Percentiles rank a stretch among this genome's conserved stretches.
These are phyloP conservation scores for Quercus aquifolioides DNA, from an alignment of 306 rosid genomes.

Conservation along the genomic window DNA sequence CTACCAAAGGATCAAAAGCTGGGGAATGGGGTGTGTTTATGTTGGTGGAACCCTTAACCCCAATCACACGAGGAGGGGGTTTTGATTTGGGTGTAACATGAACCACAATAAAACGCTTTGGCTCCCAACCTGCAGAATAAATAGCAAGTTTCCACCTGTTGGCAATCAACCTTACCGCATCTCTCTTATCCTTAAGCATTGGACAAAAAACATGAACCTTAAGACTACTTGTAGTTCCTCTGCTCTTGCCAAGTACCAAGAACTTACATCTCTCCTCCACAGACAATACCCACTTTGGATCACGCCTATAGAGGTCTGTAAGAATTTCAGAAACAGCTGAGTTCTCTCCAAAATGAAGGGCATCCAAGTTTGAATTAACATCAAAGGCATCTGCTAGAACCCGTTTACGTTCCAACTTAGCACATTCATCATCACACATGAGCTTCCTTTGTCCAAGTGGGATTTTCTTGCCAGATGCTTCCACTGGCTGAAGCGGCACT, in stretches of 20 bases:
- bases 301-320: conserved; percentile 65
- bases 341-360: conserved; percentile 81
- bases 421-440: conserved; percentile 86
- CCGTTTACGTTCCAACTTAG: conserved; percentile 80
- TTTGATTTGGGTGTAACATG: conserved; percentile 80
- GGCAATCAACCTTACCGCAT: conserved; percentile 73
- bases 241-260: conserved; percentile 78
- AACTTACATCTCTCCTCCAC: conserved; percentile 93
- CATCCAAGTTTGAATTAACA: conserved; percentile 66
- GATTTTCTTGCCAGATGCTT: conserved; percentile 51
- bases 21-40: conserved; percentile 47
- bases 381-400: conserved; percentile 95
- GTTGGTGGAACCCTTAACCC: conserved; percentile 68
- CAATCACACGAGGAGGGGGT: conserved; percentile 69
- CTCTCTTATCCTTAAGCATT: conserved; percentile 82
- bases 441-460: conserved; percentile 88
- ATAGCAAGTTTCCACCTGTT: conserved; percentile 87
- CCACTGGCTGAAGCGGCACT: conserved; percentile 63
- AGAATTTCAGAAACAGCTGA: conserved; percentile 57
- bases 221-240: conserved; percentile 60
- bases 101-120: conserved; percentile 71
- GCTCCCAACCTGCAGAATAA: conserved; percentile 90
- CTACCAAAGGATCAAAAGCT: conserved; percentile 65
- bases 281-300: conserved; percentile 82
- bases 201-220: conserved; percentile 83